Evolutionary conservation across 345 rosid species (phyloP), one percentile per base, ranked within the genome.

Genomic region (Camelina laxa): DNA sequence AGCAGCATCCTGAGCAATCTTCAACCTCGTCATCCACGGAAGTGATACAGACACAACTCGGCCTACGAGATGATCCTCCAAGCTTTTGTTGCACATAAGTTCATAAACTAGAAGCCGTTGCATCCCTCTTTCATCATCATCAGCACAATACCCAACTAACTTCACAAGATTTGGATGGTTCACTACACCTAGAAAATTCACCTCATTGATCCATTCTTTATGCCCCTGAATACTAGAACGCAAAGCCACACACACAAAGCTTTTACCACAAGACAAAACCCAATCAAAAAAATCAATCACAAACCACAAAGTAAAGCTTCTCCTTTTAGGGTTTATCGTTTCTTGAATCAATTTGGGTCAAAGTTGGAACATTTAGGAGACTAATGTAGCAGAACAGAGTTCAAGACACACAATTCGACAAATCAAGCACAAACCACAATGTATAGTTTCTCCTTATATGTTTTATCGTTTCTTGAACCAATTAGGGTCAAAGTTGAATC

Each of bases 201-300:
- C 97, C 60, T 95, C 99, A 79, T 92, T 90, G 75, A 95, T 87
- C 99, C 99, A 92, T 81, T 95, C 97, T 82, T 89, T 95, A 71
- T 92, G 97, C 88, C 99, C 99, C 99, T 94, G 95, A 86, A 80
- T 70, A 54, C 87, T 87, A 87, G 88, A 83, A 84, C 73, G 78
- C 69, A 87, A 84, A 66, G 47, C 74, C 73, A 74, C 61, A 38
- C 76, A 59, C 66, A 79, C 51, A 77, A 11, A 48, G 59, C 24
- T 65, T 58, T 42, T 22, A 79, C 75, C 77, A 65, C 81, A 62
- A 84, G 33, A 67, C 41, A 60, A 12, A 30, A 51, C 8, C n/a
- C 1, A 60, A 21, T 5, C 49, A 61, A 50, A 62, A 45, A 36
- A 36, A 13, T 31, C 60, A 55, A 56, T 42, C 54, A 65, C 56